A percentile compares a stretch with the other conserved stretches of the same genome.
Conservation (phyloP, 1,139 yeast genomes). For the Magnusiomyces tetraspermus region DNA sequence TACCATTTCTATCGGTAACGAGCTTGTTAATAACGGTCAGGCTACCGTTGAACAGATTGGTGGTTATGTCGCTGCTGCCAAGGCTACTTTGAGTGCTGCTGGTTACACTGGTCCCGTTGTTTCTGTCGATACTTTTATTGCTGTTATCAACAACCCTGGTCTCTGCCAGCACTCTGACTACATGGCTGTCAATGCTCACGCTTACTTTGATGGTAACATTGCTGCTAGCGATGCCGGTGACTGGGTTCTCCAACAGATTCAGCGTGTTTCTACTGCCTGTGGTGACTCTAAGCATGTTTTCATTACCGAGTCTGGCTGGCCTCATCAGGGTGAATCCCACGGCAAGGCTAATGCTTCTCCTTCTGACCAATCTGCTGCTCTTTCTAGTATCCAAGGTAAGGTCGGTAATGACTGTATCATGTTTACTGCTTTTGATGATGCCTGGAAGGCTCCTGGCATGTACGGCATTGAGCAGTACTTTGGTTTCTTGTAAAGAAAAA, state of each 20-base stretch:
- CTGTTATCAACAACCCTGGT: slow-evolving; percentile 65
- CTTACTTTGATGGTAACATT: slow-evolving; percentile 71
- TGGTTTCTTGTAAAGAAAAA: slow-evolving; percentile 46
- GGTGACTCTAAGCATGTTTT: slow-evolving; percentile 51
- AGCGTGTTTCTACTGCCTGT: slow-evolving; percentile 45
- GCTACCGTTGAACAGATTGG: slow-evolving; percentile 51
- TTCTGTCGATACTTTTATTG: slow-evolving; percentile 78
- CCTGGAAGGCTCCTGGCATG: slow-evolving; percentile 70
- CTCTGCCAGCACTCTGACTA: slow-evolving; percentile 73
- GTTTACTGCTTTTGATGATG: slow-evolving; percentile 76
- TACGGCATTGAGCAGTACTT: slow-evolving; percentile 72
- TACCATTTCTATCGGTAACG: slow-evolving; percentile 80
- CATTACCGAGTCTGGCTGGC: slow-evolving; percentile 89
- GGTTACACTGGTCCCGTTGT: slow-evolving; percentile 76
- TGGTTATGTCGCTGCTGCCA: slow-evolving; percentile 47
- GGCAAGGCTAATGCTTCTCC: slow-evolving; percentile 61
- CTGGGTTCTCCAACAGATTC: slow-evolving; percentile 62
- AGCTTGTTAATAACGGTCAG: slow-evolving; percentile 67
- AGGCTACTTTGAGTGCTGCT: slow-evolving; percentile 44
- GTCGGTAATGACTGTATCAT: slow-evolving; percentile 54
- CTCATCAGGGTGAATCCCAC: slow-evolving; percentile 60
- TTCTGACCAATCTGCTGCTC: slow-evolving; percentile 55
- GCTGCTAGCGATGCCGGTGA: slow-evolving; percentile 59
- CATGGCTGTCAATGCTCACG: slow-evolving; percentile 82
- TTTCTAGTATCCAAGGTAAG: slow-evolving; percentile 45